Conservation (phyloP, 1,284 basidiomycete genomes). For the Marasmius fiardii region DNA sequence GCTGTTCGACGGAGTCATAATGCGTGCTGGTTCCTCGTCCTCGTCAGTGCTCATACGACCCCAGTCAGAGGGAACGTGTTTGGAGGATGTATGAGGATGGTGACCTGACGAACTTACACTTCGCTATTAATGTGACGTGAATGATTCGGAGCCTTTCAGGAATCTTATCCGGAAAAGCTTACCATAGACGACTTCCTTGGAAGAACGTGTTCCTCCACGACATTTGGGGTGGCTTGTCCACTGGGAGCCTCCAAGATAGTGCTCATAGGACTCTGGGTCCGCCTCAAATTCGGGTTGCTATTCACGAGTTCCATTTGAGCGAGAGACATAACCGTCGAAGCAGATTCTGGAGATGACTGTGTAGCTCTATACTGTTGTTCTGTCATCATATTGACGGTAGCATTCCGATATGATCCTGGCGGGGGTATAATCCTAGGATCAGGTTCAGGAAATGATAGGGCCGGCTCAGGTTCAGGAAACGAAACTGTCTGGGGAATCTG, state of each 20-base stretch:
- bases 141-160: not conserved
- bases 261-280: constrained; percentile 9
- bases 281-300: constrained; percentile 7
- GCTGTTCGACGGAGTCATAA: not conserved
- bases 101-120: constrained; percentile 5
- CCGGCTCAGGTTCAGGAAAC: constrained; percentile 2
- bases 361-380: not conserved
- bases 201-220: constrained; percentile 8
- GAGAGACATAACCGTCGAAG: constrained; percentile 6
- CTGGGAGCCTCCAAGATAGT: constrained; percentile 9
- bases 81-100: constrained; percentile 6
- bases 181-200: constrained; percentile 11
- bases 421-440: constrained; percentile 10
- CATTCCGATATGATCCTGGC: constrained; percentile 4
- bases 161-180: not conserved
- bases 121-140: not conserved
- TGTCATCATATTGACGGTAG: constrained; percentile 2
- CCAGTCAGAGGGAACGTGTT: not conserved
- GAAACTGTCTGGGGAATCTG: constrained; percentile 1
- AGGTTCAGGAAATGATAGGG: not conserved
- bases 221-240: constrained; percentile 9
- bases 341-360: constrained; percentile 12
- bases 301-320: constrained; percentile 12
- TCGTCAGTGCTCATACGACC: not conserved
- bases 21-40: constrained; percentile 6